phyloP scores from a whole-genome alignment of 192 early-diverging fungal genomes.

The Coemansia nantahalensis region DNA sequence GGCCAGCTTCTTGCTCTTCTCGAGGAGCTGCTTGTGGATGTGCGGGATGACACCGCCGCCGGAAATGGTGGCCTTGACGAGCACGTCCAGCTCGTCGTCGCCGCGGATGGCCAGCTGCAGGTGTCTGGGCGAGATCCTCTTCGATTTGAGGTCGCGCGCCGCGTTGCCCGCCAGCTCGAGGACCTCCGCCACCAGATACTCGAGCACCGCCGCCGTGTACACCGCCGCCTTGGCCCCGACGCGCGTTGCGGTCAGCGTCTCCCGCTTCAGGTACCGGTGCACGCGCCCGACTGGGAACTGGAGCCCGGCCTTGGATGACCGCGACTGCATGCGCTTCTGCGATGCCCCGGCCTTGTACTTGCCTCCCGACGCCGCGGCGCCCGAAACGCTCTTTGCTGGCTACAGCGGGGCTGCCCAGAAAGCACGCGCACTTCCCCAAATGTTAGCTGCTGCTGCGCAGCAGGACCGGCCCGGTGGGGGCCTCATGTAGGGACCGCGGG shows the following conservation, averaged over 20 bases:
- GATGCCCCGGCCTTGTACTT: constrained; percentile 42
- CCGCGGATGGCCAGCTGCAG: constrained; percentile 89
- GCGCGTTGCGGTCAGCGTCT: constrained; percentile 74
- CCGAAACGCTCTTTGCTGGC: constrained; percentile 51
- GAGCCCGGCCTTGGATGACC: constrained; percentile 50
- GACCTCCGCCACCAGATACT: constrained; percentile 92
- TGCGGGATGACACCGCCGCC: constrained; percentile 81
- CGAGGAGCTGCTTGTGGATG: constrained; percentile 54
- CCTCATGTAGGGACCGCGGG: too few species aligned
- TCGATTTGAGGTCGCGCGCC: constrained; percentile 85
- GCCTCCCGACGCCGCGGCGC: constrained; percentile 40
- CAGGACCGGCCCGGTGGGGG: too few species aligned
- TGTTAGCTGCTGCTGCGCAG: too few species aligned
- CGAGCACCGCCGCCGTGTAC: constrained; percentile 87
- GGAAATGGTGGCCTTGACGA: constrained; percentile 88
- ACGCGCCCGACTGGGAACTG: constrained; percentile 95
- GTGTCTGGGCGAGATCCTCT: constrained; percentile 87
- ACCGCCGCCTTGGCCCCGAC: constrained; percentile 91
- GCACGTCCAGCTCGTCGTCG: constrained; percentile 86
- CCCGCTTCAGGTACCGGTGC: constrained; percentile 86
- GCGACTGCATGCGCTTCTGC: constrained; percentile 50
- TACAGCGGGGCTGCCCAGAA: too few species aligned
- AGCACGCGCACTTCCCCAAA: too few species aligned
- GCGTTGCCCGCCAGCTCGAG: constrained; percentile 93
- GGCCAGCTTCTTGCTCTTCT: constrained; percentile 48